Evolutionary conservation across 176 grass and related monocot genomes (phyloP).

Genomic region (Bonia amplexicaulis): DNA sequence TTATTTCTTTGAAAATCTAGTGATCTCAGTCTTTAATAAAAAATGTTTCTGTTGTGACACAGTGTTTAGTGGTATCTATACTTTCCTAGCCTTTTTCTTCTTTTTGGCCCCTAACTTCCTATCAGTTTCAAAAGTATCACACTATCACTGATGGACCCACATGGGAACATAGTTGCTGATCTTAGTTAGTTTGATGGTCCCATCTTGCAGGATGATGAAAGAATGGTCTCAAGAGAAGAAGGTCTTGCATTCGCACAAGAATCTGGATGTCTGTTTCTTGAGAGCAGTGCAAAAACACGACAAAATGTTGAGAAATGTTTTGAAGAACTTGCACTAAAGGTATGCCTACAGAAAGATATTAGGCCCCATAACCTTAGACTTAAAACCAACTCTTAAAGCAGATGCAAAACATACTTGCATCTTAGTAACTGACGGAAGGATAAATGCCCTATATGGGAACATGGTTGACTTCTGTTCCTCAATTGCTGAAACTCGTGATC

Average conservation of each 20-base stretch:
- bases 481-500: neutral
- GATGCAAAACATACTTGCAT: neutral
- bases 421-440: neutral
- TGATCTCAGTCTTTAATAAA: neutral
- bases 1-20: neutral
- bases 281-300: slow-evolving; percentile 90
- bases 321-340: slow-evolving; percentile 93
- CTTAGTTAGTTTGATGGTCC: neutral
- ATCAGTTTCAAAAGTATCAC: neutral
- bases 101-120: neutral
- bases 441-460: neutral
- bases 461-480: neutral
- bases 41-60: neutral
- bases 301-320: slow-evolving; percentile 89
- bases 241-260: slow-evolving; percentile 78
- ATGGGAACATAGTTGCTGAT: neutral
- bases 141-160: neutral
- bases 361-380: neutral
- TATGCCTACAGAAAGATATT: slow-evolving; percentile 31
- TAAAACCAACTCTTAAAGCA: neutral
- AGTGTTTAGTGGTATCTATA: neutral
- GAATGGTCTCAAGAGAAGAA: slow-evolving; percentile 81
- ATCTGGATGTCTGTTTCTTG: slow-evolving; percentile 79
- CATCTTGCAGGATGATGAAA: slow-evolving; percentile 66
- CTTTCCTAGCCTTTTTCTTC: neutral